Conservation (phyloP, 225 moss, liverwort and hornwort genomes). For the Antitrichia curtipendula region DNA sequence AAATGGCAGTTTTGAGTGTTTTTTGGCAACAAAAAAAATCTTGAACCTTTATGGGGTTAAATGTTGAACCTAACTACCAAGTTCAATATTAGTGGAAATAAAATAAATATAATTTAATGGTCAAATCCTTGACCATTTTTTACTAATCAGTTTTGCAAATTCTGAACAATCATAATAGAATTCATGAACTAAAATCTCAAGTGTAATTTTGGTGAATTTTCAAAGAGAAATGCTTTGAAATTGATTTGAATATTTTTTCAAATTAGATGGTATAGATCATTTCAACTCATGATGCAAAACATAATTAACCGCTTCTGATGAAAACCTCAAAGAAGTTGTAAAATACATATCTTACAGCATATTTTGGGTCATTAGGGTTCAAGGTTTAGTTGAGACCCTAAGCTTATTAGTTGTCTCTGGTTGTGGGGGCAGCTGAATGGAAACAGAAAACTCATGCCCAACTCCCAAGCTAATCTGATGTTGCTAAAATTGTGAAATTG, state of each 20-base stretch:
- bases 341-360: background rate
- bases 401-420: background rate
- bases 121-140: background rate
- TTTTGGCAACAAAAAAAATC: too few relatives aligned
- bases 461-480: background rate
- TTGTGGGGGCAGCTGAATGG: background rate
- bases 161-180: background rate
- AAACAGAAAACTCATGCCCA: background rate
- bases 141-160: too few relatives aligned
- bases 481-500: background rate
- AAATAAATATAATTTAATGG: background rate
- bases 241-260: background rate
- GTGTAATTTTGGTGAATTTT: background rate
- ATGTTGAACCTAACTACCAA: fast-evolving
- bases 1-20: too few relatives aligned
- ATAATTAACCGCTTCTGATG: too few relatives aligned
- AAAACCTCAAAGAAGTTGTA: background rate
- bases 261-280: background rate
- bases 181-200: too few relatives aligned
- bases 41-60: too few relatives aligned
- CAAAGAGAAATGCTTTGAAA: background rate
- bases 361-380: too few relatives aligned
- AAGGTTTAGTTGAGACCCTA: background rate
- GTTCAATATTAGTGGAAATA: too few relatives aligned
- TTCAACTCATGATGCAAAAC: background rate